Percentiles rank a stretch among this genome's conserved stretches.
phyloP scores from a whole-genome alignment of 179 eudicot genomes.

The Vitellaria paradoxa region DNA sequence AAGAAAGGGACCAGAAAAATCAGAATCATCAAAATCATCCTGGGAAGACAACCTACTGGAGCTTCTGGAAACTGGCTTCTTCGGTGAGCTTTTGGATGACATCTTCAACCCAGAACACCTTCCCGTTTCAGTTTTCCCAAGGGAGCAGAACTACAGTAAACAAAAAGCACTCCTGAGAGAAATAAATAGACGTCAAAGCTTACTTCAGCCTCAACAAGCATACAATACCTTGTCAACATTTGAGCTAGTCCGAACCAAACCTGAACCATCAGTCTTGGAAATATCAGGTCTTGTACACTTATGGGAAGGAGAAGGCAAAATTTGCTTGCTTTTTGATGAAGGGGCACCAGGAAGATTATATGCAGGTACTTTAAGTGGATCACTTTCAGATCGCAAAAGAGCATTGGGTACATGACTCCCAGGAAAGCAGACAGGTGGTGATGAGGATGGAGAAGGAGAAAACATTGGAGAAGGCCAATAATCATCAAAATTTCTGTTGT shows the following conservation, averaged over 20 bases:
- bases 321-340: constrained; percentile 30
- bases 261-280: constrained; percentile 45
- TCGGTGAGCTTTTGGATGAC: constrained; percentile 61
- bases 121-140: constrained; percentile 52
- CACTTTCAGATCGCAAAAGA: constrained; percentile 76
- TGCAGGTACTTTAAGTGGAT: constrained; percentile 68
- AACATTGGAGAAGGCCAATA: constrained; percentile 53
- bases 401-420: constrained; percentile 34
- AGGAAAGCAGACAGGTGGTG: constrained; percentile 60
- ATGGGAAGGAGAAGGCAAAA: constrained; percentile 48
- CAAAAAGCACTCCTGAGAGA: constrained; percentile 10
- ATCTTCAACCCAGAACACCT: constrained; percentile 42
- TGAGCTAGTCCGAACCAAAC: constrained; percentile 40
- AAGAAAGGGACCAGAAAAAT: constrained; percentile 81
- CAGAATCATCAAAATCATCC: constrained; percentile 76
- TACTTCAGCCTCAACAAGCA: not conserved
- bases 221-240: constrained; percentile 56
- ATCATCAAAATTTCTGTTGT: constrained; percentile 54
- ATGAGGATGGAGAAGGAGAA: constrained; percentile 79
- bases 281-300: constrained; percentile 33
- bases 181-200: not conserved
- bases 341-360: constrained; percentile 35
- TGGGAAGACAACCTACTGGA: constrained; percentile 69
- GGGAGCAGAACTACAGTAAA: constrained; percentile 44
- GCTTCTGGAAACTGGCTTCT: constrained; percentile 67